Conservation (phyloP, 768 basidiomycete species). For the Amanita molliuscula region DNA sequence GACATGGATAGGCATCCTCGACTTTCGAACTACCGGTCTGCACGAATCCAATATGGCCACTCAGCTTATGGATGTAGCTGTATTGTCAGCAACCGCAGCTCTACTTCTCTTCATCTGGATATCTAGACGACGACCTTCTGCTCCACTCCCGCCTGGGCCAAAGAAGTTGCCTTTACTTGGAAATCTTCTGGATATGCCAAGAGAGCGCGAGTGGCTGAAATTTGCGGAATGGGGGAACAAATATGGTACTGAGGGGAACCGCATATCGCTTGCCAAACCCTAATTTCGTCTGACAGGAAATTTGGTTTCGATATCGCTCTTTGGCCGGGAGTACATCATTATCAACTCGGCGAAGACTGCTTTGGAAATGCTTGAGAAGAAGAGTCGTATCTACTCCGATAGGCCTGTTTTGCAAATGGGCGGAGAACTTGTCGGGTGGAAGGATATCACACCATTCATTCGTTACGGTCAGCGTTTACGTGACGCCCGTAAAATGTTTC, state of each 20-base stretch:
- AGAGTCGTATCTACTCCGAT: slow-evolving; percentile 44
- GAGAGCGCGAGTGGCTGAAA: slow-evolving; percentile 29
- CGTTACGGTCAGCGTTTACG: slow-evolving; percentile 31
- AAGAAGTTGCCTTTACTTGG: slow-evolving; percentile 31
- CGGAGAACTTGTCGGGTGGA: slow-evolving; percentile 32
- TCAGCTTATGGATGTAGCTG: background rate
- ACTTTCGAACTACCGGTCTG: too few relatives aligned
- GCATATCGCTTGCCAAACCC: too few relatives aligned
- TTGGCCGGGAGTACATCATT: slow-evolving; percentile 21
- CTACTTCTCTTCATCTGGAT: background rate
- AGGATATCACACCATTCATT: slow-evolving; percentile 22
- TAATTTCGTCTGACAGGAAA: background rate
- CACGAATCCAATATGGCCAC: background rate
- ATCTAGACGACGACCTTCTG: slow-evolving; percentile 8
- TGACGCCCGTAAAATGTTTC: slow-evolving; percentile 28
- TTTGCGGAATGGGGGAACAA: slow-evolving; percentile 31
- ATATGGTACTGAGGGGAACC: slow-evolving; percentile 20
- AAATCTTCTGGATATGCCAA: slow-evolving; percentile 33
- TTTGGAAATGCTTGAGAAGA: slow-evolving; percentile 40
- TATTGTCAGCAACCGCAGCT: background rate
- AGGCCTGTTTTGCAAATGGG: slow-evolving; percentile 34
- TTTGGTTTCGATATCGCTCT: slow-evolving; percentile 1
- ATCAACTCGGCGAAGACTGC: slow-evolving; percentile 31
- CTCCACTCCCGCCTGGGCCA: slow-evolving; percentile 29
- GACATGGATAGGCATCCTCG: too few relatives aligned